Base-by-base conservation (phyloP, 805 yeast species). In the Yarrowia yakushimensis region DNA sequence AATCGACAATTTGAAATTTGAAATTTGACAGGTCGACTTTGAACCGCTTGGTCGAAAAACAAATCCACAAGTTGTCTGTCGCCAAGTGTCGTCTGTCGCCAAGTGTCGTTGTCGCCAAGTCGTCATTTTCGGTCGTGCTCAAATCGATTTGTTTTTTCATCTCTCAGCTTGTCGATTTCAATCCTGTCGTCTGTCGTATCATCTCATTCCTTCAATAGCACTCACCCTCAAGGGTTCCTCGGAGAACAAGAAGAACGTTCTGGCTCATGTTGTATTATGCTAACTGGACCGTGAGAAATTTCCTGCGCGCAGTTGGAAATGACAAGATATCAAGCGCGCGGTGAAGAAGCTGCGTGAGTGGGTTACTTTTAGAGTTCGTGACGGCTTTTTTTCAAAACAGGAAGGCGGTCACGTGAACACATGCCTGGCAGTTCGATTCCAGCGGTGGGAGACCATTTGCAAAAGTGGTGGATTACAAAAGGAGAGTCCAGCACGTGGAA, bases 211-310 rank as follows among this genome's bases (percentile, higher is more conserved):
- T 22, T 41, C 45, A 23, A 22, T 33, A 12, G 55, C 23, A 48
- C 78, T 65, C 71, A 78, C 90, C 97, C 84, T 93, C 97, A 79
- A 94, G 88, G 86, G 98, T 90, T 80, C 98, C 99, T 87, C 98
- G 92, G 81, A 94, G 89, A 81, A 93, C 97, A 84, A 93, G 86
- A 86, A 92, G 96, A 89, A 92, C 97, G 70, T 71, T 69, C 67
- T 67, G 71, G 67, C 71, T 70, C 70, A 69, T 72, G 39, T 36
- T 69, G 65, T 61, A 42, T 55, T 30, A 41, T 62, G 61, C 61
- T 39, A 41, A 27, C 60, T 52, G 60, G 45, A 34, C 31, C 42
- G 60, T 52, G 55, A 39, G 61, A 55, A 55, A 55, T 55, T 55
- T 55, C 48, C 61, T 41, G 46, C 46, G 48, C 36, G 48, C 45